A percentile compares a stretch with the other conserved stretches of the same genome.
These are phyloP conservation scores for Botrytis tulipae DNA, from an alignment of 2,329 filamentous ascomycete genomes.

Conservation along the genomic window DNA sequence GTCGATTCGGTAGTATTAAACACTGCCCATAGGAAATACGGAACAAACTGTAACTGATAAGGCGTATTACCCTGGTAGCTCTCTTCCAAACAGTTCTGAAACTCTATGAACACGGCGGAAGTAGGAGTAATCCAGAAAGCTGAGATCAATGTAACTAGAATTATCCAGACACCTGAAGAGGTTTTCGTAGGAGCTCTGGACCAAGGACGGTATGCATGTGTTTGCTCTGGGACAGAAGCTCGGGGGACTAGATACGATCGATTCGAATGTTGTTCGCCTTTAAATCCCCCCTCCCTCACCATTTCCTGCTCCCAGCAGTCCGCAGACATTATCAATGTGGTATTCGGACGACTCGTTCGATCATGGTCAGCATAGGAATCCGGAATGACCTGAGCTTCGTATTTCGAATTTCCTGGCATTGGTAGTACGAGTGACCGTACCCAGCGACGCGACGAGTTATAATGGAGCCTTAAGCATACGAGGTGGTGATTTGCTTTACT, in stretches of 20 bases:
- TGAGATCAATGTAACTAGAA: conserved; percentile 31
- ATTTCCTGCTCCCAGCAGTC: conserved; percentile 26
- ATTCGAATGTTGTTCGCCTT: neutral
- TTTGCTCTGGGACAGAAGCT: neutral
- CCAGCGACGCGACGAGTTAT: conserved; percentile 31
- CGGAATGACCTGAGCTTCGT: conserved; percentile 28
- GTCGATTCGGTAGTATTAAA: conserved; percentile 63
- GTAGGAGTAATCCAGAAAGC: conserved; percentile 42
- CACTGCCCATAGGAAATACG: conserved; percentile 68
- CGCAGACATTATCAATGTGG: conserved; percentile 31
- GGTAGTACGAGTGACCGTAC: conserved; percentile 26
- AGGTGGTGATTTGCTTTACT: conserved; percentile 21
- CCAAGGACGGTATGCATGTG: neutral
- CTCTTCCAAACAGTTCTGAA: conserved; percentile 77
- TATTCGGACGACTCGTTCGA: conserved; percentile 18
- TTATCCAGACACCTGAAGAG: conserved; percentile 24
- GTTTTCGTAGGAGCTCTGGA: neutral
- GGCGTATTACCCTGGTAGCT: conserved; percentile 57
- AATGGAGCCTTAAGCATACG: conserved; percentile 28
- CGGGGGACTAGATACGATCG: neutral
- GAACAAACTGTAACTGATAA: conserved; percentile 73
- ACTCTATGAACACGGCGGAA: conserved; percentile 67
- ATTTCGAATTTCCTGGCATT: conserved; percentile 34
- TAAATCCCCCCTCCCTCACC: neutral
- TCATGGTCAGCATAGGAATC: conserved; percentile 31